phyloP scores from a whole-genome alignment of 441 rosid genomes.

The Adansonia grandidieri region DNA sequence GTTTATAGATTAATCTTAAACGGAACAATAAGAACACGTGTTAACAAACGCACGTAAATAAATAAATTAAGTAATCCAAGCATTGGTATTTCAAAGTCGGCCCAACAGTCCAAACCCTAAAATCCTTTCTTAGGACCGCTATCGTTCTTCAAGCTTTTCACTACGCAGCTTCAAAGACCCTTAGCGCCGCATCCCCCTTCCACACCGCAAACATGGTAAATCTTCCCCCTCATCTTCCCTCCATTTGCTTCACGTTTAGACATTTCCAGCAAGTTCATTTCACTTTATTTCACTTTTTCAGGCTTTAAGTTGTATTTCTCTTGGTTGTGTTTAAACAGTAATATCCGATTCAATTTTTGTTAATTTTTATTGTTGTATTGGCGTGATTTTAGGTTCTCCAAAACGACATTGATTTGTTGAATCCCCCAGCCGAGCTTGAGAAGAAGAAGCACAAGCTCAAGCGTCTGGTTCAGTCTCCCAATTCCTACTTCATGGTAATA shows the following conservation, averaged over 20 bases:
- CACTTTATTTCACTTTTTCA: not conserved
- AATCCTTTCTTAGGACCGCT: no score
- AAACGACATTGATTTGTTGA: slow-evolving; percentile 26
- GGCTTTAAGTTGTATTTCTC: not conserved
- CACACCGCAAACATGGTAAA: slow-evolving; percentile 4
- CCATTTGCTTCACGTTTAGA: not conserved
- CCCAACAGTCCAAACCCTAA: not conserved
- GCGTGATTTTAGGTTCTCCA: slow-evolving; percentile 22
- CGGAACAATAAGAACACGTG: no score
- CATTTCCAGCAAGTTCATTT: not conserved
- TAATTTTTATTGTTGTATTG: not conserved
- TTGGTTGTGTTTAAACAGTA: not conserved
- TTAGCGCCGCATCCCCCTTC: not conserved
- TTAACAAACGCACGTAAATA: no score
- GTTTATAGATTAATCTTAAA: no score
- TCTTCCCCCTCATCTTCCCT: not conserved
- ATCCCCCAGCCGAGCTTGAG: slow-evolving; percentile 25
- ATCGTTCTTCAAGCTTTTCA: not conserved
- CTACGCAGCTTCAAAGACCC: not conserved
- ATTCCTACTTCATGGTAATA: slow-evolving; percentile 46
- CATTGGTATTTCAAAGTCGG: not conserved
- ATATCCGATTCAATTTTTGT: not conserved
- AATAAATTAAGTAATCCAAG: no score
- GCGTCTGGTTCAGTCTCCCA: slow-evolving; percentile 48
- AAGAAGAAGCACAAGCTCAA: slow-evolving; percentile 30